Conservation (phyloP, 768 basidiomycete species). For the Boletus rufocinnamomeus region DNA sequence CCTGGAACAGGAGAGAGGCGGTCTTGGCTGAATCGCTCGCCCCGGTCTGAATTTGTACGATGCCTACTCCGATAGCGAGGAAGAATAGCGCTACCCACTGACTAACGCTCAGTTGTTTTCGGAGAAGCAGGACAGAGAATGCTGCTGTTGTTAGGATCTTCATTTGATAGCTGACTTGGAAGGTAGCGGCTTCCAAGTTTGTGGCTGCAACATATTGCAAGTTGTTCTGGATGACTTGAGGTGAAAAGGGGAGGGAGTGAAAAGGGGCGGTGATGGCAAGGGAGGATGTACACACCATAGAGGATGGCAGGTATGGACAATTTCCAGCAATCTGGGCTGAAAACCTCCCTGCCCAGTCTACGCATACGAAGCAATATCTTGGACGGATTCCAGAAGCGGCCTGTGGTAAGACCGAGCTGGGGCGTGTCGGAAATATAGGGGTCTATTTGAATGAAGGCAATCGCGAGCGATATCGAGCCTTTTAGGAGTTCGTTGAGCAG, state of each 20-base stretch:
- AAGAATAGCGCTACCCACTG: conserved; percentile 88
- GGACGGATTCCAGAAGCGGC: conserved; percentile 40
- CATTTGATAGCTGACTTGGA: conserved; percentile 98
- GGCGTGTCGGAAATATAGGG: conserved; percentile 32
- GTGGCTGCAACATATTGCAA: conserved; percentile 93
- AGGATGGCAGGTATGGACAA: conserved; percentile 95
- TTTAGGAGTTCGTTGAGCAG: conserved; percentile 94
- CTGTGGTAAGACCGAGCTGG: conserved; percentile 32
- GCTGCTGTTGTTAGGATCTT: conserved; percentile 93
- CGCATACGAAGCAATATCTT: conserved; percentile 49
- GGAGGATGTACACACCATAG: conserved; percentile 54
- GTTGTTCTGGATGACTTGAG: conserved; percentile 86
- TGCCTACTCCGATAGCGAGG: conserved; percentile 85
- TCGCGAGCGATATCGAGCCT: conserved; percentile 79
- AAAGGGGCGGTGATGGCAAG: not conserved
- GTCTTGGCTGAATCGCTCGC: conserved; percentile 26
- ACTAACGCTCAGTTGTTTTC: conserved; percentile 65
- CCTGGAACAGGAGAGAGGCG: conserved; percentile 35
- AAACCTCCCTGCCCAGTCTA: conserved; percentile 66
- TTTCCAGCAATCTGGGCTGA: conserved; percentile 95
- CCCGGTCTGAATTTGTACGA: conserved; percentile 79
- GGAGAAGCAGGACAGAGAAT: conserved; percentile 81
- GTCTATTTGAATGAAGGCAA: conserved; percentile 75
- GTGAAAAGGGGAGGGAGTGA: conserved; percentile 8
- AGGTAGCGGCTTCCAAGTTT: conserved; percentile 93